Base-by-base conservation (phyloP, 2,329 filamentous ascomycete species). In the Ophiostoma himal-ulmi region DNA sequence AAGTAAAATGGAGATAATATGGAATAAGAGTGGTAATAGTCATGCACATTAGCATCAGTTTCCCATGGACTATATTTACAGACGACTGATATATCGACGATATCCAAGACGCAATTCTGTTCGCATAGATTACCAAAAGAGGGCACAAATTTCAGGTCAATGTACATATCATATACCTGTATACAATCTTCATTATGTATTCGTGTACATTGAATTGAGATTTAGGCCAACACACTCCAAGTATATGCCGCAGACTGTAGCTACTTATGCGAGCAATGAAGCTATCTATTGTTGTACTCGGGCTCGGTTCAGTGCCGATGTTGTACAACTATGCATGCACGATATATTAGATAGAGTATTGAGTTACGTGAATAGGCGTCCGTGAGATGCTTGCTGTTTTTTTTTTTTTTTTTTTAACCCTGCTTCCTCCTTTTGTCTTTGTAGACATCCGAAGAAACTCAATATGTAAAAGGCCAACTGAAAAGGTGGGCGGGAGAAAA, bases 281-380 rank as follows among this genome's bases (percentile, higher is more conserved):
- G 36, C 62, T 26, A 22, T 41, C 41, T 8, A 8, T 22, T 5
- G 62, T 65, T 36, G 62, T 14, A 65, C 62, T 36, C 62, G 62
- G 34, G 36, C 62, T 65, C 62, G 62, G 62, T 36, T 41, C 62
- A 22, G 36, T 41, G 37, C 62, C 62, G 62, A 41, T 37, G 34
- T 22, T 39, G 62, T 65, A 22, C 36, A 22, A 65, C 36, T 37
- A 64, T 30, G 34, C 17, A 37, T 36, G 60, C 30, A 64, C 30
- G 34, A n/a, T 62, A 17, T 34, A n/a, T 20, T 8, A 22, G 36
- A 22, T 11, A n/a, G 26, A 36, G 60, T n/a, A 17, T 14, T 22
- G 34, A 39, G 20, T 36, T 22, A 39, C 62, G n/a, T 36, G 62
- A 39, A 39, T 20, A 36, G 39, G 30, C 34, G 62, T 39, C 62